Base-by-base conservation (phyloP, 768 basidiomycete genomes). In the Pholiota microspora region DNA sequence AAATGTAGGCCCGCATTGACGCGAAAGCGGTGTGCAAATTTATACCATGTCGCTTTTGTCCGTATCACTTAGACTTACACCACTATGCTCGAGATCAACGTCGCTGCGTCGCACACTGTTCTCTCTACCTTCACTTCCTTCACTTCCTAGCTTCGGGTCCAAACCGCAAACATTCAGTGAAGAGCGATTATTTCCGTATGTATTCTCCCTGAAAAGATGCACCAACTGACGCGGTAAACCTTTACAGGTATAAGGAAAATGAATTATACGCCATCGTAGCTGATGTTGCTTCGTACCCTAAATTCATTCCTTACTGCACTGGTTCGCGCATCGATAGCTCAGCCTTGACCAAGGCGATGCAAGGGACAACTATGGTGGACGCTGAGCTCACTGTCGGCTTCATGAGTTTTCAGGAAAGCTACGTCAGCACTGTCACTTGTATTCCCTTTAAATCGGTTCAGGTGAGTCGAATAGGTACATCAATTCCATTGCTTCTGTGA, bases 321-420 rank as follows among this genome's bases (percentile, higher is more conserved):
- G 73, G 75, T 18, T 89, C 93, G 4, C 81, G 81, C 21, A 78
- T 95, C 53, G 73, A 95, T 34, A 60, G 64, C 27, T 64, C 69
- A 2, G 68, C 71, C 27, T 45, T 62, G 10, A 48, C 60, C 45
- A 48, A 60, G 32, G 59, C 64, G 38, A 62, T 59, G 63, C 64
- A 59, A 35, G 64, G 51, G 70, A 72, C 63, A 49, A 74, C 68
- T 54, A 71, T 76, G 44, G 83, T 96, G 73, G 84, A 93, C 35
- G 94, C 89, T 6, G 93, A 98, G 67, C 73, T 98, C 60, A 84
- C 84, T 2, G 88, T 96, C 29, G 92, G 92, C 7, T 98, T 98
- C 69, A 81, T 94, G 60, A 79, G 84, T 15, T 88, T 97, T 65
- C 77, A 81, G 58, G 96, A 98, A 71, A 87, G 83, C 70, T 99